phyloP scores from a whole-genome alignment of 495 filamentous ascomycete species.

The Podospora conica region DNA sequence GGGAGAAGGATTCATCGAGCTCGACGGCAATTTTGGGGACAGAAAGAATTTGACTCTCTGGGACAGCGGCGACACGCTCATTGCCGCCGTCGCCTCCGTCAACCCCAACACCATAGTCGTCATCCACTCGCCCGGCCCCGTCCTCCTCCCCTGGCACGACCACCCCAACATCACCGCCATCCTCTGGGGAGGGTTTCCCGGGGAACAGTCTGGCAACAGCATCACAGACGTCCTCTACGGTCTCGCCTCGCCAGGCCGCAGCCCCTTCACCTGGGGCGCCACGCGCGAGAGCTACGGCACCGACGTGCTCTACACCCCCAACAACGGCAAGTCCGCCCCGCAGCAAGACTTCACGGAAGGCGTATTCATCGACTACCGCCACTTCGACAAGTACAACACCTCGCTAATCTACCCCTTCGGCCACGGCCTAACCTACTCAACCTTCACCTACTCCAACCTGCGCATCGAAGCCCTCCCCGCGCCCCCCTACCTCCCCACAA shows the following conservation, averaged over 20 bases:
- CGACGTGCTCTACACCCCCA: conserved; percentile 67
- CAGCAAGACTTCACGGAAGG: conserved; percentile 83
- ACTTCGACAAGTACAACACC: conserved; percentile 70
- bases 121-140: conserved; percentile 78
- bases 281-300: conserved; percentile 67
- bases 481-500: conserved; percentile 57
- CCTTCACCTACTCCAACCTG: conserved; percentile 72
- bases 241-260: conserved; percentile 77
- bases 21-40: conserved; percentile 84
- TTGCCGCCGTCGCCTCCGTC: conserved; percentile 68
- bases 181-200: conserved; percentile 87
- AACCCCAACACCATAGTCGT: conserved; percentile 91
- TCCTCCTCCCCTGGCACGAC: conserved; percentile 71
- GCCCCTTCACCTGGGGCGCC: conserved; percentile 83
- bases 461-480: conserved; percentile 48
- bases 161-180: conserved; percentile 93
- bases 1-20: conserved; percentile 78
- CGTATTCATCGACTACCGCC: conserved; percentile 89
- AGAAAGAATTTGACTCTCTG: conserved; percentile 91
- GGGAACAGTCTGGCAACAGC: conserved; percentile 87
- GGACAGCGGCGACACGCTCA: conserved; percentile 70
- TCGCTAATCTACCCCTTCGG: conserved; percentile 88
- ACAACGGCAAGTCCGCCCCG: conserved; percentile 62
- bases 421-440: conserved; percentile 84
- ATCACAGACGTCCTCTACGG: conserved; percentile 90